Evolutionary conservation across 2,329 filamentous ascomycete genomes (phyloP).

Genomic region (Hortaea sp.): DNA sequence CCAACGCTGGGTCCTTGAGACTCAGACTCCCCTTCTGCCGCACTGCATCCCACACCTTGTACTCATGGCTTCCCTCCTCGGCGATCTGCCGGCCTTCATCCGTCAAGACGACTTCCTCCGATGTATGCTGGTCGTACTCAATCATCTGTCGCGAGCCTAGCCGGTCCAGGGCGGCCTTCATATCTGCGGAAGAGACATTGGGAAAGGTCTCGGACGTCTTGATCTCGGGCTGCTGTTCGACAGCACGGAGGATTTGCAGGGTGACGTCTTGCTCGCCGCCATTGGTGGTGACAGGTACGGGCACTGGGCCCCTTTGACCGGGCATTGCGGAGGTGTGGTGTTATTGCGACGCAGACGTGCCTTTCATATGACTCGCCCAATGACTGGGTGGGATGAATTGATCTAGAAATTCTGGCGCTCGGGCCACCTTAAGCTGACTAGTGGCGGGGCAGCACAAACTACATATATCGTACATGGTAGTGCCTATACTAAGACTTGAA

Average conservation of each 20-base stretch:
- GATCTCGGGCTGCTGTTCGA: conserved; percentile 30
- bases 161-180: conserved; percentile 84
- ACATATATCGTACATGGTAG: too few relatives aligned
- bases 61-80: conserved; percentile 41
- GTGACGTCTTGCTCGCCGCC: conserved; percentile 44
- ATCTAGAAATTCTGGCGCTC: not conserved
- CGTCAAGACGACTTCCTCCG: conserved; percentile 67
- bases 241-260: conserved; percentile 71
- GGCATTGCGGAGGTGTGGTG: conserved; percentile 4
- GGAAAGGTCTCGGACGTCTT: conserved; percentile 24
- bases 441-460: too few relatives aligned
- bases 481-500: too few relatives aligned
- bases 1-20: conserved; percentile 47
- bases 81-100: conserved; percentile 68
- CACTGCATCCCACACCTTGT: conserved; percentile 41
- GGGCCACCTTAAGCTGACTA: not conserved
- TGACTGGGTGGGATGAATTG: not conserved
- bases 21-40: conserved; percentile 34
- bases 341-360: not conserved
- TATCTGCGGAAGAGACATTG: conserved; percentile 30
- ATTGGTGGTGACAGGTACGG: conserved; percentile 27
- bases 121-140: conserved; percentile 71
- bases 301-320: conserved; percentile 35
- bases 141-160: conserved; percentile 79
- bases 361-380: not conserved